Evolutionary conservation across 2,329 filamentous ascomycete genomes (phyloP), one percentile per base, ranked within the genome.

Genomic region (Periconia macrospinosa): DNA sequence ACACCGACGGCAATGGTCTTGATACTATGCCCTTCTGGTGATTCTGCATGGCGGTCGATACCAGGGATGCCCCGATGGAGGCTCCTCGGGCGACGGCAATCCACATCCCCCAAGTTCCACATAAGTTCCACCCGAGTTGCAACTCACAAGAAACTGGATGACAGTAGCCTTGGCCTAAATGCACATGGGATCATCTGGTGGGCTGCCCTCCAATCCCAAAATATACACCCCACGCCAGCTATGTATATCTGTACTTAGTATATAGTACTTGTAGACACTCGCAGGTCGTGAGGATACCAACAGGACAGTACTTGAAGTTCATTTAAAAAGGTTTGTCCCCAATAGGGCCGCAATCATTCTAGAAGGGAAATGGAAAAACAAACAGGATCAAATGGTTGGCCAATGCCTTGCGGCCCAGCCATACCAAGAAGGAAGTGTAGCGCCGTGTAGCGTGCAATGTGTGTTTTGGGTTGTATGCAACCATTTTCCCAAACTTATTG

Each of bases 1-100:
- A 66, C 65, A 61, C 62, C 27, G 49, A 55, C 56, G 47, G 48
- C 23, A 27, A 27, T 27, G 23, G 23, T 27, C 8, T 27, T 27
- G 23, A 27, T 27, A 8, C 23, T 27, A 27, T 27, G 23, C 23
- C 23, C 8, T 27, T 27, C 23, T 27, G 8, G 23, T 27, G 23
- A 27, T 27, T 27, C 23, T 27, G 23, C 23, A 27, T 27, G 23
- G 23, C 8, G 23, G 8, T 27, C 3, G 23, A 27, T 27, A 8
- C 23, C 18, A 41, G 37, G n/a, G 37, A 41, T 41, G 37, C 11
- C 14, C 15, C 37, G 20, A 19, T 43, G 11, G 11, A 43, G 14
- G 17, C 17, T 43, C 41, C 17, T 23, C 41, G 13, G 41, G 8
- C 41, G 41, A 43, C 17, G 41, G 20, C 41, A 23, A 19, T 37